phyloP scores from a whole-genome alignment of 106 monocot genomes.

The Ottelia alismoides region DNA sequence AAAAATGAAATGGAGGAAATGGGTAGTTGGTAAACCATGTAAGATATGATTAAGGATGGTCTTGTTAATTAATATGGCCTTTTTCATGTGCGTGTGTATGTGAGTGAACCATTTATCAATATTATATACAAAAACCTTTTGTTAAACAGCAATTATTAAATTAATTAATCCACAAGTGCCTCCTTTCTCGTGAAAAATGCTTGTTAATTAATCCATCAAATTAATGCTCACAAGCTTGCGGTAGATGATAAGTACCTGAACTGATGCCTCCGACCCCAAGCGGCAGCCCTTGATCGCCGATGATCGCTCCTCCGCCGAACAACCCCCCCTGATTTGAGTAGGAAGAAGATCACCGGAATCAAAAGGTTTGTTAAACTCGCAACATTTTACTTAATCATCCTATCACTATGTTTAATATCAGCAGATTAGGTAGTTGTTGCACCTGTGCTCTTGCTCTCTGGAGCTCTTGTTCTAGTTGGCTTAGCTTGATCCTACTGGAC shows the following conservation, averaged over 20 bases:
- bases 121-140: background rate
- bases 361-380: background rate
- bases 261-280: conserved; percentile 23
- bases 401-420: too few relatives aligned
- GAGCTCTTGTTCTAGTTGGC: conserved; percentile 75
- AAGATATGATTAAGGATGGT: too few relatives aligned
- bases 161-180: too few relatives aligned
- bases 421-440: background rate
- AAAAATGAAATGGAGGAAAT: background rate
- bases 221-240: background rate
- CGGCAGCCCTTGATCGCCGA: conserved; percentile 33
- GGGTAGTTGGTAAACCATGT: too few relatives aligned
- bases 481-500: conserved; percentile 54
- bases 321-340: conserved; percentile 27
- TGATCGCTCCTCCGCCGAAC: conserved; percentile 26
- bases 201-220: background rate
- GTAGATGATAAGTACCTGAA: conserved; percentile 28
- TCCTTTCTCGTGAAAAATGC: too few relatives aligned
- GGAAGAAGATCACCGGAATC: background rate
- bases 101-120: background rate
- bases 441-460: conserved; percentile 63
- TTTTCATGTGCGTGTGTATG: too few relatives aligned
- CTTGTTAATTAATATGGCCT: too few relatives aligned
- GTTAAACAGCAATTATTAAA: too few relatives aligned
- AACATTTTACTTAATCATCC: too few relatives aligned